Conservation (phyloP, 352 stramenopile genomes). For the Phytophthora capsici region DNA sequence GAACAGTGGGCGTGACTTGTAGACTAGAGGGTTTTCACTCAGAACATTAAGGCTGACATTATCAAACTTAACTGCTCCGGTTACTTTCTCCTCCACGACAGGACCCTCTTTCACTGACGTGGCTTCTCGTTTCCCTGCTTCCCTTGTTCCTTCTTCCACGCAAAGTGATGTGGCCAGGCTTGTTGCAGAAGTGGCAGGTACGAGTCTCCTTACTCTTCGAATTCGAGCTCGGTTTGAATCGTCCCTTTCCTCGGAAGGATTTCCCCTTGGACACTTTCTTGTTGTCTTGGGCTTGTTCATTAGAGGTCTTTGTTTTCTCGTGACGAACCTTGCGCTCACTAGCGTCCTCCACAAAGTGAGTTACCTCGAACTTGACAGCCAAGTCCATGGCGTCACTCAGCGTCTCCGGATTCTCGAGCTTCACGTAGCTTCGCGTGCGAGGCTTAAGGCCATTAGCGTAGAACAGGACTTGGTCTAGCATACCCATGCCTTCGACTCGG, state of each 20-base stretch:
- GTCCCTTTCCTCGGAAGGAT: constrained; percentile 1
- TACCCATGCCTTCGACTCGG: neutral
- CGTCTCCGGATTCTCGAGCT: neutral
- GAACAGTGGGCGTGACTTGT: neutral
- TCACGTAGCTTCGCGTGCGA: neutral
- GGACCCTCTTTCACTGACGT: too few relatives aligned
- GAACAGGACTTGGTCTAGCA: neutral
- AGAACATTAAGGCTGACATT: constrained; percentile 16
- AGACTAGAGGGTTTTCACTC: constrained; percentile 13
- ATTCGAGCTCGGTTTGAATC: constrained; percentile 8
- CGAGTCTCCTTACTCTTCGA: neutral
- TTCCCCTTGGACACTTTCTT: too few relatives aligned
- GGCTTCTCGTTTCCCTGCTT: too few relatives aligned
- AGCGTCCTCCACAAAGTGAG: neutral
- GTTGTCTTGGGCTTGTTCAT: too few relatives aligned
- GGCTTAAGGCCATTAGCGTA: neutral
- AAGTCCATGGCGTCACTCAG: neutral
- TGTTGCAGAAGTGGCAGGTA: constrained; percentile 11
- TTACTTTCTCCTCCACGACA: constrained; percentile 6
- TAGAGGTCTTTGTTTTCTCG: too few relatives aligned
- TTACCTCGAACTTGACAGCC: neutral
- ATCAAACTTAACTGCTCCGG: constrained; percentile 1
- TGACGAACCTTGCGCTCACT: too few relatives aligned
- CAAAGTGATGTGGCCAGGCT: constrained; percentile 7
- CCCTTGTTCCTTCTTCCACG: constrained; percentile 10